phyloP scores from a whole-genome alignment of 2,329 filamentous ascomycete species.

The Capronia coronata region DNA sequence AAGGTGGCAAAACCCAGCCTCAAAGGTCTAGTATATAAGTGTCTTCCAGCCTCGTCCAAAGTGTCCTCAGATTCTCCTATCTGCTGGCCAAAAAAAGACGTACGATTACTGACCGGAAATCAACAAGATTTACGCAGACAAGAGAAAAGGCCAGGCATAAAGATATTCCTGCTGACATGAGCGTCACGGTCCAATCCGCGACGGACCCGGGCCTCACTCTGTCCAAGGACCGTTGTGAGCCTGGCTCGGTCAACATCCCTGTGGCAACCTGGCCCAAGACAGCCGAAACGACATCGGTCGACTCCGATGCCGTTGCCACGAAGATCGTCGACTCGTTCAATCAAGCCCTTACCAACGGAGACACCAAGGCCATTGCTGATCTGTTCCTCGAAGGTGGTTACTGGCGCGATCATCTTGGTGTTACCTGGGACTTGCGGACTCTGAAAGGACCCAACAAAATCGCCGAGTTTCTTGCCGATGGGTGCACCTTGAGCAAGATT shows the following conservation, averaged over 20 bases:
- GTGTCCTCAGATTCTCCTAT: too few relatives aligned
- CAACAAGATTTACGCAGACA: too few relatives aligned
- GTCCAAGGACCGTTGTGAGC: constrained; percentile 43
- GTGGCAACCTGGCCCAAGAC: constrained; percentile 40
- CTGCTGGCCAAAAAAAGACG: too few relatives aligned
- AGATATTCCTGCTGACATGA: constrained; percentile 11
- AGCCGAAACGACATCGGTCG: constrained; percentile 31
- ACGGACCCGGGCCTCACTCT: constrained; percentile 23
- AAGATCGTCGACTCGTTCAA: constrained; percentile 39
- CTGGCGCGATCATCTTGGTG: constrained; percentile 54
- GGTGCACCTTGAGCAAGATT: constrained; percentile 41
- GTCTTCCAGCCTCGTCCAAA: too few relatives aligned
- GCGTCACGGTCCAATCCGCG: constrained; percentile 13
- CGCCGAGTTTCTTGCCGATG: constrained; percentile 32
- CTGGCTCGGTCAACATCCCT: constrained; percentile 51
- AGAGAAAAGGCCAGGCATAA: too few relatives aligned
- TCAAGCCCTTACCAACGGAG: constrained; percentile 32
- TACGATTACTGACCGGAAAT: too few relatives aligned
- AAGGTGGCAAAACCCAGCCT: not conserved
- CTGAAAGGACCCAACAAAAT: constrained; percentile 44
- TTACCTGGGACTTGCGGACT: constrained; percentile 53
- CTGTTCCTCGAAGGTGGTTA: constrained; percentile 49
- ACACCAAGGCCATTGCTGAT: constrained; percentile 33
- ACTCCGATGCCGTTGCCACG: constrained; percentile 37
- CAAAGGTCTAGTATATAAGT: not conserved